phyloP scores from a whole-genome alignment of 805 yeast genomes.

The Spathaspora sp. region DNA sequence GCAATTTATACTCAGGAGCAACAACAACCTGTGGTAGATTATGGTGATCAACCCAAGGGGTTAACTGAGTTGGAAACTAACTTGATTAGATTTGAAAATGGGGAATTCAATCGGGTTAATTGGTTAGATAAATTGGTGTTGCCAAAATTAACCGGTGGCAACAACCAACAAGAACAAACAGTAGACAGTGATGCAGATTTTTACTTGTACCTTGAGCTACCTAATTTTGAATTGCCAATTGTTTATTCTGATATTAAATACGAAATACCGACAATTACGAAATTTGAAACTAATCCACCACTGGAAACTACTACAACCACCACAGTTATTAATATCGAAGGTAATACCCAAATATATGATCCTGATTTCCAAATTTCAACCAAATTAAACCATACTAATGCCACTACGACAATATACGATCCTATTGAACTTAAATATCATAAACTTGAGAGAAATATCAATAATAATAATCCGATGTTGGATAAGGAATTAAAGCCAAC shows the following conservation, averaged over 20 bases:
- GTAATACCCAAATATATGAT: conserved; percentile 37
- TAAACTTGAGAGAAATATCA: conserved; percentile 71
- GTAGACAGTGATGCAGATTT: conserved; percentile 9
- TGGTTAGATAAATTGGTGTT: conserved; percentile 68
- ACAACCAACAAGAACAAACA: conserved; percentile 1
- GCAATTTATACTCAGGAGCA: conserved; percentile 15
- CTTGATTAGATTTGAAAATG: conserved; percentile 62
- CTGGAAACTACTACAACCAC: conserved; percentile 24
- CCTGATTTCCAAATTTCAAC: conserved; percentile 29
- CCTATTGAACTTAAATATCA: conserved; percentile 89
- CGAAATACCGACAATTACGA: conserved; percentile 1
- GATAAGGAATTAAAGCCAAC: conserved; percentile 89
- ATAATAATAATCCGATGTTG: conserved; percentile 60
- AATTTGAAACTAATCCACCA: neutral
- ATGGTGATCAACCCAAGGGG: conserved; percentile 15
- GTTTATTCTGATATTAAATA: conserved; percentile 37
- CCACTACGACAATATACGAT: conserved; percentile 35
- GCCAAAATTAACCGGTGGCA: conserved; percentile 4
- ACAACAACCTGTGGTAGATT: conserved; percentile 17
- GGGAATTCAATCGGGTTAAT: conserved; percentile 54
- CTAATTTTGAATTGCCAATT: conserved; percentile 40
- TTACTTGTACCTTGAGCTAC: conserved; percentile 36
- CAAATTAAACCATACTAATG: conserved; percentile 1
- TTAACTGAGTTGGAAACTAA: conserved; percentile 43
- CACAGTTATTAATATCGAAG: conserved; percentile 25